phyloP scores from a whole-genome alignment of 164 flowering plant species.

The Litsea cubeba region DNA sequence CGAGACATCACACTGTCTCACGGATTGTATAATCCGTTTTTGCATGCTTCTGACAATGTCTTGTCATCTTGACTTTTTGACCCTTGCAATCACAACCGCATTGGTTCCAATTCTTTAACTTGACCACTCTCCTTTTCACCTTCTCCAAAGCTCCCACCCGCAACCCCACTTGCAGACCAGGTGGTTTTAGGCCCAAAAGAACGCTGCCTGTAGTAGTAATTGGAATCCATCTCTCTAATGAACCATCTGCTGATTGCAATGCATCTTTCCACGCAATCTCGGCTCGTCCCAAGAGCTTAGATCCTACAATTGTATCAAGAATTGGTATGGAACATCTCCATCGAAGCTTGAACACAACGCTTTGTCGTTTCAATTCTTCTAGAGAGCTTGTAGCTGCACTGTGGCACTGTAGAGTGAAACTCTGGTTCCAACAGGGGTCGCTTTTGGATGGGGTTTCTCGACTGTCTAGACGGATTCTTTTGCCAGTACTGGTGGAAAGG shows the following conservation, averaged over 20 bases:
- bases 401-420: slow-evolving; percentile 44
- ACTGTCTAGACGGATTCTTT: slow-evolving; percentile 36
- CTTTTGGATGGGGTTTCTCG: slow-evolving; percentile 33
- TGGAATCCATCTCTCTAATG: slow-evolving; percentile 43
- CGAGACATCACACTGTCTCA: no score
- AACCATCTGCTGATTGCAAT: slow-evolving; percentile 36
- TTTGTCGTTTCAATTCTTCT: slow-evolving; percentile 32
- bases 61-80: no score
- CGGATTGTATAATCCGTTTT: no score
- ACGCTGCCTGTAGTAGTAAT: background rate
- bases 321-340: slow-evolving; percentile 28
- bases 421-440: slow-evolving; percentile 37
- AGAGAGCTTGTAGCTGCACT: slow-evolving; percentile 30
- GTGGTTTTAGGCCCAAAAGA: slow-evolving; percentile 16
- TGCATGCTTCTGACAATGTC: no score
- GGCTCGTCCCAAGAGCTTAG: slow-evolving; percentile 45
- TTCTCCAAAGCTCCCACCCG: background rate
- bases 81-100: slow-evolving; percentile 26
- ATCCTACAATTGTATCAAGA: slow-evolving; percentile 27
- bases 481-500: slow-evolving; percentile 40
- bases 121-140: background rate
- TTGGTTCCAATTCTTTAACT: slow-evolving; percentile 12
- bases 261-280: slow-evolving; percentile 55
- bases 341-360: slow-evolving; percentile 56
- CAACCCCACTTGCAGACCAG: slow-evolving; percentile 19